phyloP scores from a whole-genome alignment of 495 filamentous ascomycete genomes.

The Cercophora samala region DNA sequence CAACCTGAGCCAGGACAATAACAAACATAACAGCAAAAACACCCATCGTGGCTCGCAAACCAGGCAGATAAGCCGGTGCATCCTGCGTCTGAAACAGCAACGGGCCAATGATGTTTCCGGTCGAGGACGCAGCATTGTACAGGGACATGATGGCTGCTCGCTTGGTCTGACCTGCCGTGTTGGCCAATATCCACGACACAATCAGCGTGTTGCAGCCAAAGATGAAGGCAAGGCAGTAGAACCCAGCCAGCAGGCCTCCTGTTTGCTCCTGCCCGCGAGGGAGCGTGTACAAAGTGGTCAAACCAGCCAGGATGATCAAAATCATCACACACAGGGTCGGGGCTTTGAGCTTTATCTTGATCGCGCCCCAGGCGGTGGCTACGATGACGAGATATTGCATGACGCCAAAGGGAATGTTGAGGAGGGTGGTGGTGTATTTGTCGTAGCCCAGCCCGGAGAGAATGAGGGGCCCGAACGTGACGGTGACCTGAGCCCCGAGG shows the following conservation, averaged over 20 bases:
- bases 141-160: constrained; percentile 49
- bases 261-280: constrained; percentile 40
- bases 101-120: constrained; percentile 67
- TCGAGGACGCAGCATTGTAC: constrained; percentile 57
- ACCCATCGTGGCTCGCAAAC: constrained; percentile 52
- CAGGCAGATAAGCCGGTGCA: constrained; percentile 57
- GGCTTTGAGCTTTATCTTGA: constrained; percentile 51
- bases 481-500: constrained; percentile 58
- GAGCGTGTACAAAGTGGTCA: constrained; percentile 54
- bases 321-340: constrained; percentile 47
- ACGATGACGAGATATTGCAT: constrained; percentile 57
- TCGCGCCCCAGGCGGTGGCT: constrained; percentile 51
- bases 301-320: constrained; percentile 55
- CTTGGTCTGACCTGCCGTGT: constrained; percentile 74
- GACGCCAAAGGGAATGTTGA: constrained; percentile 62
- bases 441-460: constrained; percentile 58
- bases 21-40: constrained; percentile 55
- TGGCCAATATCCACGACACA: constrained; percentile 49
- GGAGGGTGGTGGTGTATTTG: constrained; percentile 56
- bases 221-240: constrained; percentile 61
- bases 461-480: constrained; percentile 60
- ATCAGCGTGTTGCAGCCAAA: constrained; percentile 52
- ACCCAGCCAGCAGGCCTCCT: constrained; percentile 51
- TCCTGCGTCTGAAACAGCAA: constrained; percentile 60
- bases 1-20: constrained; percentile 50